Evolutionary conservation across 2,329 filamentous ascomycete species (phyloP).

Genomic region (Ceratocystis ficicola): DNA sequence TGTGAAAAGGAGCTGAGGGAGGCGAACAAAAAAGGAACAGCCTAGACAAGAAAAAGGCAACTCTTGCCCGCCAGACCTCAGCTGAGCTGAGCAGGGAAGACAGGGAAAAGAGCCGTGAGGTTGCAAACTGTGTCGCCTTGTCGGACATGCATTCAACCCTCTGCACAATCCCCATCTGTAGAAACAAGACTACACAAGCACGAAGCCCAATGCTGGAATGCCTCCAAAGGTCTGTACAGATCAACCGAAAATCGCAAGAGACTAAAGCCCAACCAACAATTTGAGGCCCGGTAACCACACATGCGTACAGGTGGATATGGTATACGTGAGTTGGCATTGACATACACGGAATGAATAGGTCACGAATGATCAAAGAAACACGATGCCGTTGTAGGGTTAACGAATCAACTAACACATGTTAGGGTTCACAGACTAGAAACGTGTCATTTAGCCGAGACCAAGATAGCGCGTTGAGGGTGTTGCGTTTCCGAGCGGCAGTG

Average conservation of each 20-base stretch:
- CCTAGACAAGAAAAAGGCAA: no score
- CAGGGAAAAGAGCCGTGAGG: no score
- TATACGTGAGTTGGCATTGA: constrained; percentile 2
- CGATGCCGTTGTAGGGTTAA: neutral
- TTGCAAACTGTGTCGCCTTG: no score
- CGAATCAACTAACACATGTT: neutral
- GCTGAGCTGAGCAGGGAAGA: no score
- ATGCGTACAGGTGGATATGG: neutral
- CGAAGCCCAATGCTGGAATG: neutral
- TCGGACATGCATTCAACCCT: no score
- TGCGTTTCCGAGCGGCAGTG: neutral
- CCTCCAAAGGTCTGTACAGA: neutral
- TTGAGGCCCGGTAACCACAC: neutral
- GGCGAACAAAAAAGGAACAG: neutral
- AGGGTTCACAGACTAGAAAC: neutral
- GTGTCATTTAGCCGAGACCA: neutral
- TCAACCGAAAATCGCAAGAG: neutral
- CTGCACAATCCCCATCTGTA: neutral
- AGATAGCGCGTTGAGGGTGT: neutral
- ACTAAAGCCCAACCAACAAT: neutral
- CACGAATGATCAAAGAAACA: neutral
- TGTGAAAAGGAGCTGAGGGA: neutral
- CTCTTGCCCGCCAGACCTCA: no score
- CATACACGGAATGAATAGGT: neutral
- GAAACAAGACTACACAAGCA: neutral